phyloP scores from a whole-genome alignment of 2,329 filamentous ascomycete species.

The Neofusicoccum ribis region DNA sequence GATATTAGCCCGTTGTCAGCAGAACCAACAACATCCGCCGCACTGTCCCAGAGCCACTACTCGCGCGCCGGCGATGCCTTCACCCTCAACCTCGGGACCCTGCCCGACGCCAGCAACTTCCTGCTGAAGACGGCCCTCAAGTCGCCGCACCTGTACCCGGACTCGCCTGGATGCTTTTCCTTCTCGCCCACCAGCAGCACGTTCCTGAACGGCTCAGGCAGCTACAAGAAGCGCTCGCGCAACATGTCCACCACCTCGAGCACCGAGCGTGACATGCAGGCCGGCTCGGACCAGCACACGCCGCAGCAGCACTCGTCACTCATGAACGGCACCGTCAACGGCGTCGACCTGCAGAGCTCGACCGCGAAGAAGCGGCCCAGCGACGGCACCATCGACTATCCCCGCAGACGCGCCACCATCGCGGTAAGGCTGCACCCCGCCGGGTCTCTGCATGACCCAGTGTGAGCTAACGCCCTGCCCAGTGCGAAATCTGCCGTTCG shows the following conservation, averaged over 20 bases:
- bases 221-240: constrained; percentile 36
- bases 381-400: constrained; percentile 45
- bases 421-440: constrained; percentile 31
- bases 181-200: constrained; percentile 28
- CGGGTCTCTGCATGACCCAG: neutral
- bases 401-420: constrained; percentile 43
- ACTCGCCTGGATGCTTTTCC: constrained; percentile 36
- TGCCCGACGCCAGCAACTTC: constrained; percentile 39
- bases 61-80: constrained; percentile 36
- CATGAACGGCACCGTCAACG: constrained; percentile 30
- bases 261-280: constrained; percentile 41
- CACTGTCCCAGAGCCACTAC: constrained; percentile 34
- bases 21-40: constrained; percentile 24
- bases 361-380: constrained; percentile 40
- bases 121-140: constrained; percentile 39
- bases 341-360: constrained; percentile 34
- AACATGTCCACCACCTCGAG: constrained; percentile 46
- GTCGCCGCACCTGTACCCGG: constrained; percentile 38
- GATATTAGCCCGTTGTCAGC: constrained; percentile 46
- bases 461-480: constrained; percentile 29
- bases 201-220: constrained; percentile 26
- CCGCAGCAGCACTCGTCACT: constrained; percentile 8
- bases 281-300: neutral
- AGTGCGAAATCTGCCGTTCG: constrained; percentile 81
- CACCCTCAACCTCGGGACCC: constrained; percentile 40